These are phyloP conservation scores for Selaginella tamariscina DNA, from an alignment of 75 land plant species.

Conservation along the genomic window DNA sequence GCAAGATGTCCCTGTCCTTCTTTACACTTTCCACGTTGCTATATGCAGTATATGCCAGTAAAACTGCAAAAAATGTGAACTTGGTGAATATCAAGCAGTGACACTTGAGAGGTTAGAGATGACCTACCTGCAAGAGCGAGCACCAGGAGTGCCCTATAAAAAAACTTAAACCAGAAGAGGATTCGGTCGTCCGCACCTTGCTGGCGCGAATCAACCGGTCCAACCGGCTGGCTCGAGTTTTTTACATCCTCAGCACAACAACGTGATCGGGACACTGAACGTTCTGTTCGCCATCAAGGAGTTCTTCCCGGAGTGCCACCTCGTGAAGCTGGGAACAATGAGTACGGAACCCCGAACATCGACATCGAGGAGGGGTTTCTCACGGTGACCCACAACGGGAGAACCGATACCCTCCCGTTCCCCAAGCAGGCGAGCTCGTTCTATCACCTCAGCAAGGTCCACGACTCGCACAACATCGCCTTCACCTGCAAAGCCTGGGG, in stretches of 20 bases:
- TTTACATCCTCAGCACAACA: slow-evolving; percentile 92
- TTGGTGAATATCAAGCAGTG: too few species aligned
- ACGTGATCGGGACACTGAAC: slow-evolving; percentile 95
- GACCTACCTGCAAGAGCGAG: too few species aligned
- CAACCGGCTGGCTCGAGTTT: too few species aligned
- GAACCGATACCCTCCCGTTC: slow-evolving; percentile 92
- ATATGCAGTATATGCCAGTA: too few species aligned
- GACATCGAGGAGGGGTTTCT: slow-evolving; percentile 96
- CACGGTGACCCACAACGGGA: slow-evolving; percentile 92
- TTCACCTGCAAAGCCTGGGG: slow-evolving; percentile 99
- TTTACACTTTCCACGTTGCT: too few species aligned
- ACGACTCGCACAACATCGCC: slow-evolving; percentile 92
- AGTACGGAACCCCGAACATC: slow-evolving; percentile 99
- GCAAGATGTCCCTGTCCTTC: too few species aligned
- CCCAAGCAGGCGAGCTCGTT: slow-evolving; percentile 98
- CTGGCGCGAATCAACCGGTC: too few species aligned
- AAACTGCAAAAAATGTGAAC: too few species aligned
- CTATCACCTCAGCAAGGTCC: slow-evolving; percentile 97
- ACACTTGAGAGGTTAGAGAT: too few species aligned
- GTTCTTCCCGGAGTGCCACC: slow-evolving; percentile 62
- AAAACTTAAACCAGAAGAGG: too few species aligned
- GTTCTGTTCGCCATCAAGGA: slow-evolving; percentile 97
- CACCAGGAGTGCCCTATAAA: too few species aligned
- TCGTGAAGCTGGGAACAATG: slow-evolving; percentile 98
- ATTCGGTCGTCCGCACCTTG: too few species aligned